These are phyloP conservation scores for Colletotrichum abscissum DNA, from an alignment of 2,329 filamentous ascomycete genomes.

Conservation along the genomic window DNA sequence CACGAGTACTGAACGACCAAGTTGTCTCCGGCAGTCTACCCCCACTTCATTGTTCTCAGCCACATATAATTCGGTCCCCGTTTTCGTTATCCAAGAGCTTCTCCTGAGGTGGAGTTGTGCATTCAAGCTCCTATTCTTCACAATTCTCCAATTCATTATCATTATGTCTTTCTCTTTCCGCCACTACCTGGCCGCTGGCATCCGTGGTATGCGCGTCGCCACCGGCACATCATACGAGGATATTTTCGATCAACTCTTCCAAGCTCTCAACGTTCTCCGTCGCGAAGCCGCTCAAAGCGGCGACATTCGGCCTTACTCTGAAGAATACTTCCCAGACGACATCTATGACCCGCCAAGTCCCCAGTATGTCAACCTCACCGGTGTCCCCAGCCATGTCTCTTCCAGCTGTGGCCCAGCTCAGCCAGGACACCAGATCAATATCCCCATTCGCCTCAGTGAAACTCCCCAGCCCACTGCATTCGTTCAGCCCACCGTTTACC, in stretches of 20 bases:
- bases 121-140: no score
- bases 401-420: background rate
- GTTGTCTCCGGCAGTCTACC: background rate
- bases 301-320: background rate
- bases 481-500: no score
- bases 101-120: no score
- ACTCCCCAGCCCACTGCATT: background rate
- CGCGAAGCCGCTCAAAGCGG: background rate
- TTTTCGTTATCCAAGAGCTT: no score
- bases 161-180: background rate
- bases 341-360: background rate
- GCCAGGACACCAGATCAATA: background rate
- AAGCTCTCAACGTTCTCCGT: background rate
- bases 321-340: background rate
- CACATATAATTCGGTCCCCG: no score
- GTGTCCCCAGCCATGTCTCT: background rate
- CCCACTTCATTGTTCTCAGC: no score
- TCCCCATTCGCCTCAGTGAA: background rate
- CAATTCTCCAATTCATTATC: fast-evolving
- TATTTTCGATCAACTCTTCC: background rate
- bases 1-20: background rate
- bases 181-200: background rate
- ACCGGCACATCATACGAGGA: background rate
- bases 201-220: background rate
- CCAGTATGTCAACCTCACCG: background rate